Conservation (phyloP, 1,139 yeast genomes). For the Candida buenavistaensis region DNA sequence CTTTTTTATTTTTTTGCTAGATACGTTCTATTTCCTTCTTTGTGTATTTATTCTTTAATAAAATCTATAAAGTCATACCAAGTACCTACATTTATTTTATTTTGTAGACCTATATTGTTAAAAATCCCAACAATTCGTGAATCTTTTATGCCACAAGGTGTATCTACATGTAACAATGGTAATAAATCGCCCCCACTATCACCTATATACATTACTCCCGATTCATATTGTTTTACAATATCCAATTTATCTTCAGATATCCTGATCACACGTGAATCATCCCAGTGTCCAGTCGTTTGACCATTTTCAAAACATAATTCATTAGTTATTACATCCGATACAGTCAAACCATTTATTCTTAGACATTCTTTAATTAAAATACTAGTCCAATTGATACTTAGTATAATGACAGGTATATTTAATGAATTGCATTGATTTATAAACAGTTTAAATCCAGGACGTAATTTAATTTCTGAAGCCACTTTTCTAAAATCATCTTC, state of each 20-base stretch:
- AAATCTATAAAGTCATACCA: slow-evolving; percentile 14
- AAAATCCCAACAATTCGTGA: slow-evolving; percentile 12
- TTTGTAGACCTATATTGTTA: slow-evolving; percentile 1
- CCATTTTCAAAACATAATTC: slow-evolving; percentile 47
- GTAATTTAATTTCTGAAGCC: slow-evolving; percentile 38
- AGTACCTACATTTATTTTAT: slow-evolving; percentile 9
- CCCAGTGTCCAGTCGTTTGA: slow-evolving; percentile 38
- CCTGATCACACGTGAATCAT: slow-evolving; percentile 29
- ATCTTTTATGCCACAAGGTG: slow-evolving; percentile 49
- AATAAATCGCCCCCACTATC: slow-evolving; percentile 67
- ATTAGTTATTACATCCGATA: slow-evolving; percentile 39
- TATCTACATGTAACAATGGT: slow-evolving; percentile 48
- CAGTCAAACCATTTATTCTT: slow-evolving; percentile 27
- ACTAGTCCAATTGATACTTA: slow-evolving; percentile 70
- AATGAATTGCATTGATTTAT: slow-evolving; percentile 21
- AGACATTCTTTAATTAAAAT: slow-evolving; percentile 47
- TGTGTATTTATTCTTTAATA: slow-evolving; percentile 5
- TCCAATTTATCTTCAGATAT: slow-evolving; percentile 59
- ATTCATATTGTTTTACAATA: slow-evolving; percentile 17
- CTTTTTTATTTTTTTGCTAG: not conserved
- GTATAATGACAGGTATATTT: slow-evolving; percentile 41
- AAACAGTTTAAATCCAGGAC: slow-evolving; percentile 45
- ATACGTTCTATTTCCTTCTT: not conserved
- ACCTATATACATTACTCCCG: slow-evolving; percentile 51
- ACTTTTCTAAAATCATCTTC: slow-evolving; percentile 29